These are phyloP conservation scores for Bolboschoenoplectus hybrid DNA, from an alignment of 202 grass and related monocot species.

Conservation along the genomic window DNA sequence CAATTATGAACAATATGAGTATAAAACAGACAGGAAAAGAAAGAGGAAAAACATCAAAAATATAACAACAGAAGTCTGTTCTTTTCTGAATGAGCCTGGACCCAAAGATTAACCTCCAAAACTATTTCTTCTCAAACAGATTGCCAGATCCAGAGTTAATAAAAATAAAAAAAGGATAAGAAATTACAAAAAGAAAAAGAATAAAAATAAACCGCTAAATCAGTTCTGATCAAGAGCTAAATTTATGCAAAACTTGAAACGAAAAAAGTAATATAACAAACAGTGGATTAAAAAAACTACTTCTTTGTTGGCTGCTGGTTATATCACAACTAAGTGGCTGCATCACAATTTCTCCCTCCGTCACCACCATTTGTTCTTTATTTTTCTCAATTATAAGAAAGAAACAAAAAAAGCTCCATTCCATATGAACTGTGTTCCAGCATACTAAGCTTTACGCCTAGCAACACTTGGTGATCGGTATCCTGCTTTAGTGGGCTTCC, in stretches of 20 bases:
- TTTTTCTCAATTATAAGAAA: slow-evolving; percentile 41
- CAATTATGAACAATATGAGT: neutral
- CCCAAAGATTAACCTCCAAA: neutral
- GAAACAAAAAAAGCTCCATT: slow-evolving; percentile 28
- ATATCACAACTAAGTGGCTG: neutral
- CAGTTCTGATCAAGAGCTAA: slow-evolving; percentile 1
- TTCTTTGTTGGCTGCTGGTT: neutral
- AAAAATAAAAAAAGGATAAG: neutral
- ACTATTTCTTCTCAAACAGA: slow-evolving; percentile 24
- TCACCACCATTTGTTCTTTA: slow-evolving; percentile 14
- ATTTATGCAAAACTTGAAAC: neutral
- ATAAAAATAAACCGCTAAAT: neutral
- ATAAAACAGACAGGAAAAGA: neutral
- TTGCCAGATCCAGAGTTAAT: neutral
- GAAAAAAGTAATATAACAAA: neutral
- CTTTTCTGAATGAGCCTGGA: neutral
- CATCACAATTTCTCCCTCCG: neutral
- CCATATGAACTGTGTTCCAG: slow-evolving; percentile 21
- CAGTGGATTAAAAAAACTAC: neutral
- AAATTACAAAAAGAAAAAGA: slow-evolving; percentile 12
- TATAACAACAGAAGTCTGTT: neutral
- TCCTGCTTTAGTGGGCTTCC: slow-evolving; percentile 42
- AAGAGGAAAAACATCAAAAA: neutral
- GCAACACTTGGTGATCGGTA: slow-evolving; percentile 25
- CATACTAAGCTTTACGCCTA: slow-evolving; percentile 42